These are phyloP conservation scores for Astragalus glycyphyllos DNA, from an alignment of 306 rosid genomes.

Conservation along the genomic window DNA sequence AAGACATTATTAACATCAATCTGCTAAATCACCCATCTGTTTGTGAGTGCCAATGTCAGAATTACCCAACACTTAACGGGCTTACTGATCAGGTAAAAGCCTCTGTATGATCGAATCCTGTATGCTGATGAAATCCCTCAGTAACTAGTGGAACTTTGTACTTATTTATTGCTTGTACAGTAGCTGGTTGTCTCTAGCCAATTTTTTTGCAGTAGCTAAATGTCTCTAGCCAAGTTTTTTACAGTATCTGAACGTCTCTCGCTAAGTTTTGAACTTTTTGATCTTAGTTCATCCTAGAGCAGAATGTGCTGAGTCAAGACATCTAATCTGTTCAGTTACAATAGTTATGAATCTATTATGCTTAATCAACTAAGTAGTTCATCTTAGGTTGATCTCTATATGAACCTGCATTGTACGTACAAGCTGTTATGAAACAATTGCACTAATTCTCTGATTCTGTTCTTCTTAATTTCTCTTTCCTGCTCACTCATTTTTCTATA, in stretches of 20 bases:
- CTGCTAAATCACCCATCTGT: too few relatives aligned
- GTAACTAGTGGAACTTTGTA: neutral
- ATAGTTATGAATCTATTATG: neutral
- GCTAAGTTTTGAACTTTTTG: neutral
- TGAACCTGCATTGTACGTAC: slow-evolving; percentile 11
- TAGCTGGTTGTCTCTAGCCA: too few relatives aligned
- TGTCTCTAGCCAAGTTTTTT: slow-evolving; percentile 7
- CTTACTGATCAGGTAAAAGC: too few relatives aligned
- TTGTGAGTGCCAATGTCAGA: too few relatives aligned
- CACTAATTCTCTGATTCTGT: neutral
- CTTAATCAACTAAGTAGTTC: slow-evolving; percentile 4
- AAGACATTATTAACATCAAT: too few relatives aligned
- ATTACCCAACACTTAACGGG: too few relatives aligned
- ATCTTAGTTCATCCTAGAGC: neutral
- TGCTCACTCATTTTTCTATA: slow-evolving; percentile 1
- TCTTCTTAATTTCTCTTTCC: slow-evolving; percentile 19
- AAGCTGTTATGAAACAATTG: neutral
- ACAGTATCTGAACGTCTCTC: slow-evolving; percentile 10
- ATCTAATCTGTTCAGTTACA: neutral
- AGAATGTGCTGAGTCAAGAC: neutral
- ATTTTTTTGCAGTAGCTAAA: neutral
- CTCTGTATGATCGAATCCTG: too few relatives aligned
- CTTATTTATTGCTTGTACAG: neutral
- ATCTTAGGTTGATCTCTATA: neutral
- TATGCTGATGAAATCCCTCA: neutral